phyloP scores from a whole-genome alignment of 2,329 filamentous ascomycete species.

The Podosphaera fusca region DNA sequence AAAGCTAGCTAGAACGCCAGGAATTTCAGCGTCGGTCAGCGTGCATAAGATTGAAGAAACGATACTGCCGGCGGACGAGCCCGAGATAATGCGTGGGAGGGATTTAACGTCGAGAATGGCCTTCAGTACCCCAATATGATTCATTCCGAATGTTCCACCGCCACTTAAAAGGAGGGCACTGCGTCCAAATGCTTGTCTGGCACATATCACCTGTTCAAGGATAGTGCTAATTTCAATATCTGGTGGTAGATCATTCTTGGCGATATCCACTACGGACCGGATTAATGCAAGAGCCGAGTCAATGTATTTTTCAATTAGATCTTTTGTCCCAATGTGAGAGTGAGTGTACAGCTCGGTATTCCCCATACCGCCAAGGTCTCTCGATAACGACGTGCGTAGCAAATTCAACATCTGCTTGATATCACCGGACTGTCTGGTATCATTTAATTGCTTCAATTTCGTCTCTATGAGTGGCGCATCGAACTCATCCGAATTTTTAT shows the following conservation, averaged over 20 bases:
- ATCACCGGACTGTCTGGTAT: conserved; percentile 49
- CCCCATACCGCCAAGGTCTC: conserved; percentile 70
- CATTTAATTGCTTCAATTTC: conserved; percentile 50
- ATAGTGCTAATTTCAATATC: conserved; percentile 30
- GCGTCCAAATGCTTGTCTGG: conserved; percentile 40
- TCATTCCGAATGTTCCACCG: conserved; percentile 50
- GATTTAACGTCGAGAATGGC: conserved; percentile 38
- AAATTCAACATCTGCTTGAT: conserved; percentile 57
- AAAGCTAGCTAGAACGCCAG: conserved; percentile 31
- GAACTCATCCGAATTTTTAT: conserved; percentile 26
- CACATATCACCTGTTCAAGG: conserved; percentile 33
- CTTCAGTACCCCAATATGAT: conserved; percentile 47
- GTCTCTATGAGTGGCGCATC: conserved; percentile 43
- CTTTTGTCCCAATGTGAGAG: conserved; percentile 68
- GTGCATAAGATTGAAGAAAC: conserved; percentile 41
- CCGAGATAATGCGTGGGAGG: conserved; percentile 44
- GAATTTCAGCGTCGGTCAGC: conserved; percentile 38
- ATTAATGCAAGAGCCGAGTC: conserved; percentile 57
- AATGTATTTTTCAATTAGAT: conserved; percentile 69
- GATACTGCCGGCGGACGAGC: conserved; percentile 46
- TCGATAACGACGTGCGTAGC: conserved; percentile 55
- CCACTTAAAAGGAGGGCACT: conserved; percentile 44
- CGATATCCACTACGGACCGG: conserved; percentile 40
- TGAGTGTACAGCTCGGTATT: conserved; percentile 63
- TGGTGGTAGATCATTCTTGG: conserved; percentile 24